Conservation (phyloP, 2,329 filamentous ascomycete genomes). For the Daldinia sp. region DNA sequence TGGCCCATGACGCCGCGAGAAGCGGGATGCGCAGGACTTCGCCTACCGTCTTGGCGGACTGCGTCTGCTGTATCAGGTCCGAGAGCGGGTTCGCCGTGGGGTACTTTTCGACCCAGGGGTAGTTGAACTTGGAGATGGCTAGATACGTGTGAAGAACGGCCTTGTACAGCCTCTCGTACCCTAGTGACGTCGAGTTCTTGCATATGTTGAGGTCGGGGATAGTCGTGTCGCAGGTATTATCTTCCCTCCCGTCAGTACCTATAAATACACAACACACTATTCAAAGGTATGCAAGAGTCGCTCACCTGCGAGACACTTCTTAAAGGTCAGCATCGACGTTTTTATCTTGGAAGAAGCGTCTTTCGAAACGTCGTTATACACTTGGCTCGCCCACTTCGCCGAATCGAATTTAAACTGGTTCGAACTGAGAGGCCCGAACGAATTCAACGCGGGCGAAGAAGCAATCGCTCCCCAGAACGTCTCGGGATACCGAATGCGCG, state of each 20-base stretch:
- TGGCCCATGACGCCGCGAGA: slow-evolving; percentile 38
- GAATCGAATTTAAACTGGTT: slow-evolving; percentile 37
- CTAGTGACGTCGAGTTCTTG: slow-evolving; percentile 23
- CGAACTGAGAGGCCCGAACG: slow-evolving; percentile 36
- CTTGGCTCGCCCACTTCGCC: slow-evolving; percentile 32
- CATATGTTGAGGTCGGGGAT: slow-evolving; percentile 40
- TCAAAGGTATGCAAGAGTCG: not conserved
- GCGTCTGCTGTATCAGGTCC: slow-evolving; percentile 33
- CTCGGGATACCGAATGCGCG: slow-evolving; percentile 35
- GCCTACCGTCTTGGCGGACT: slow-evolving; percentile 23
- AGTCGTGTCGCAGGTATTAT: slow-evolving; percentile 27
- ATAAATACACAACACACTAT: no score
- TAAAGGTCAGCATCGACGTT: slow-evolving; percentile 30
- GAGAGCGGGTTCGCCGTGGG: slow-evolving; percentile 34
- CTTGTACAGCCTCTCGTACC: slow-evolving; percentile 34
- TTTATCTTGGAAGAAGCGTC: slow-evolving; percentile 34
- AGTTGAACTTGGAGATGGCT: slow-evolving; percentile 38
- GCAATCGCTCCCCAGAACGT: slow-evolving; percentile 41
- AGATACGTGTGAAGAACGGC: slow-evolving; percentile 34
- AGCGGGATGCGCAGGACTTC: slow-evolving; percentile 38
- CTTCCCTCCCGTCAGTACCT: slow-evolving; percentile 24
- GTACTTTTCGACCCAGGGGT: slow-evolving; percentile 37
- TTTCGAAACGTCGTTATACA: slow-evolving; percentile 28
- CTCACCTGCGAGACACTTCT: slow-evolving; percentile 37
- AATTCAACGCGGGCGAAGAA: slow-evolving; percentile 39